phyloP scores from a whole-genome alignment of 371 early-diverging fungal genomes.

The Zychaea mexicana region DNA sequence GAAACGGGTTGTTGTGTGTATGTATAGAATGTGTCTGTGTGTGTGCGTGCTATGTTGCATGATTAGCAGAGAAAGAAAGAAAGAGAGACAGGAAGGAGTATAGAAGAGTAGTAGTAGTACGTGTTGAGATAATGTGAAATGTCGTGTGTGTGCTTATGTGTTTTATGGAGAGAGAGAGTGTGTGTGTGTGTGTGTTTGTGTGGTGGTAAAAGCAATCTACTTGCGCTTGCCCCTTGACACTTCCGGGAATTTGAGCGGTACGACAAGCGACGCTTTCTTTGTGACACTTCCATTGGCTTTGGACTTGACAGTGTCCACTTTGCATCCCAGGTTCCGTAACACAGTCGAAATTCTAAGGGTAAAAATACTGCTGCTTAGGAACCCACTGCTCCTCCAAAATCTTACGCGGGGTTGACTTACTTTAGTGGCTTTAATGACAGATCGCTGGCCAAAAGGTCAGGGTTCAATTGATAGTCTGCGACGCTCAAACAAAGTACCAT shows the following conservation, averaged over 20 bases:
- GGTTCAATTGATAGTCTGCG: conserved; percentile 69
- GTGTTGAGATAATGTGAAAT: conserved; percentile 2
- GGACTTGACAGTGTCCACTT: conserved; percentile 37
- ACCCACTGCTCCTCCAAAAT: background rate
- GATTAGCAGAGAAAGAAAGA: too few relatives aligned
- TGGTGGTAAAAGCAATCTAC: background rate
- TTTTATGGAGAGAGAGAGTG: background rate
- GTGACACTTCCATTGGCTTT: conserved; percentile 28
- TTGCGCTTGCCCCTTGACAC: conserved; percentile 27
- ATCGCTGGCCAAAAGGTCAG: conserved; percentile 65
- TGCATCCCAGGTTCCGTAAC: conserved; percentile 59
- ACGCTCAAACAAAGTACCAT: conserved; percentile 70
- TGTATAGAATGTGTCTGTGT: background rate
- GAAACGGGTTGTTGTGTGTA: too few relatives aligned
- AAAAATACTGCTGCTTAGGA: background rate
- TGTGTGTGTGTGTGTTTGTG: too few relatives aligned
- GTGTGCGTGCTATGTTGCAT: too few relatives aligned
- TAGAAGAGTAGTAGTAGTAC: too few relatives aligned
- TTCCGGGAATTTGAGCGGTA: conserved; percentile 47
- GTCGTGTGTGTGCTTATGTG: too few relatives aligned
- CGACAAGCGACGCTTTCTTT: conserved; percentile 42
- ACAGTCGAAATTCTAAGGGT: conserved; percentile 15
- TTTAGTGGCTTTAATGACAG: conserved; percentile 59
- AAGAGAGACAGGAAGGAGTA: too few relatives aligned
- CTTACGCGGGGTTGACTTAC: conserved; percentile 1